These are phyloP conservation scores for Talinum fruticosum DNA, from an alignment of 148 eudicot genomes.

Conservation along the genomic window DNA sequence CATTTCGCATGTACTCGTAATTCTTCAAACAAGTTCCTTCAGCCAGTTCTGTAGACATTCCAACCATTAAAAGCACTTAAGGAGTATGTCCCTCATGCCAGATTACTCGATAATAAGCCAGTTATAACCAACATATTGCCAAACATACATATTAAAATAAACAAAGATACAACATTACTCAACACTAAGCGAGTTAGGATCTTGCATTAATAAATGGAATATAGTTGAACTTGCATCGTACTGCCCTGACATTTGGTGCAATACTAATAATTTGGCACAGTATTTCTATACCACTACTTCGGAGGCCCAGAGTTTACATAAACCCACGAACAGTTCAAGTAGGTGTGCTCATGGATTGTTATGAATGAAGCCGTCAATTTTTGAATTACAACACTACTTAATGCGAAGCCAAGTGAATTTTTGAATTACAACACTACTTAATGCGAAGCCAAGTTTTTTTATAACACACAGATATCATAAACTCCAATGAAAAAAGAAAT, in stretches of 20 bases:
- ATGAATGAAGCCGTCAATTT: not conserved
- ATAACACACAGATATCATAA: no score
- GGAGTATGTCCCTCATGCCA: not conserved
- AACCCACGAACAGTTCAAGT: not conserved
- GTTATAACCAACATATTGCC: not conserved
- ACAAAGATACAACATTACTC: not conserved
- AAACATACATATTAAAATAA: not conserved
- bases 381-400: not conserved
- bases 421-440: not conserved
- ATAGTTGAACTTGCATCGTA: no score
- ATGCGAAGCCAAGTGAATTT: not conserved
- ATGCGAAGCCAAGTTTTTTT: not conserved
- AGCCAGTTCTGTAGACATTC: constrained; percentile 57
- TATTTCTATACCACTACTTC: not conserved
- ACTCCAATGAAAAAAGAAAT: no score
- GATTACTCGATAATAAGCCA: not conserved
- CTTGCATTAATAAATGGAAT: not conserved
- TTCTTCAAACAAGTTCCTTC: constrained; percentile 95
- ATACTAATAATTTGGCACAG: not conserved
- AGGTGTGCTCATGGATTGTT: not conserved
- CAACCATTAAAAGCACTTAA: constrained; percentile 7
- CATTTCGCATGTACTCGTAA: constrained; percentile 64
- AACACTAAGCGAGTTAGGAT: not conserved
- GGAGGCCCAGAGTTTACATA: not conserved
- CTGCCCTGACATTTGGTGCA: not conserved